Evolutionary conservation across 805 yeast species (phyloP).

Genomic region (Yamadazyma scolyti): DNA sequence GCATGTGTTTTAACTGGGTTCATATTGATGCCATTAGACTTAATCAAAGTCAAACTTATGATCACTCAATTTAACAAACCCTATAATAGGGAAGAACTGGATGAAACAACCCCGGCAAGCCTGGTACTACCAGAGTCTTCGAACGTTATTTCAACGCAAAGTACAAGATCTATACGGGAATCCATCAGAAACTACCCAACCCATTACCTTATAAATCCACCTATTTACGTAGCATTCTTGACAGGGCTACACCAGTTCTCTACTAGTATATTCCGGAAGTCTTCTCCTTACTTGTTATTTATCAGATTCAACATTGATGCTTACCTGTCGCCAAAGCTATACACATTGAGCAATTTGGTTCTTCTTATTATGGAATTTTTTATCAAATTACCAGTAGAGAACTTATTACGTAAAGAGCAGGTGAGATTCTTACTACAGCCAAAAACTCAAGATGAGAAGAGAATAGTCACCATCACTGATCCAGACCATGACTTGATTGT

Average conservation of each 20-base stretch:
- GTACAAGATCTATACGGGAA: slow-evolving; percentile 65
- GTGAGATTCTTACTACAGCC: slow-evolving; percentile 54
- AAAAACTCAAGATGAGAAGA: slow-evolving; percentile 33
- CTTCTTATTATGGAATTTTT: slow-evolving; percentile 68
- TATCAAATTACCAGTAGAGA: slow-evolving; percentile 82
- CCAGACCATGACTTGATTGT: slow-evolving; percentile 54
- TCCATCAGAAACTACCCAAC: slow-evolving; percentile 59
- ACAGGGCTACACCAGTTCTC: slow-evolving; percentile 63
- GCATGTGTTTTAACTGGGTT: slow-evolving; percentile 74
- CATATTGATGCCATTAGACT: slow-evolving; percentile 73
- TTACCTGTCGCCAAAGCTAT: slow-evolving; percentile 57
- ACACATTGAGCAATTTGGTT: slow-evolving; percentile 53
- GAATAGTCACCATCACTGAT: slow-evolving; percentile 41
- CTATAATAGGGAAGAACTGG: slow-evolving; percentile 4
- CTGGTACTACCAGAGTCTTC: not conserved
- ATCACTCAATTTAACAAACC: slow-evolving; percentile 56
- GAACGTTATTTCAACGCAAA: not conserved
- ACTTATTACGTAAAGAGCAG: slow-evolving; percentile 80
- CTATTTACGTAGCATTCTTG: slow-evolving; percentile 29
- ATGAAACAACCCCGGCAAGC: not conserved
- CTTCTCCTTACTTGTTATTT: slow-evolving; percentile 64
- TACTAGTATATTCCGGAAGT: slow-evolving; percentile 54
- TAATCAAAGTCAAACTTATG: slow-evolving; percentile 74
- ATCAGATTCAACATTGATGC: slow-evolving; percentile 63
- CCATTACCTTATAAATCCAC: slow-evolving; percentile 56